Evolutionary conservation across 2,329 filamentous ascomycete species (phyloP).

Genomic region (Ilyonectria sp.): DNA sequence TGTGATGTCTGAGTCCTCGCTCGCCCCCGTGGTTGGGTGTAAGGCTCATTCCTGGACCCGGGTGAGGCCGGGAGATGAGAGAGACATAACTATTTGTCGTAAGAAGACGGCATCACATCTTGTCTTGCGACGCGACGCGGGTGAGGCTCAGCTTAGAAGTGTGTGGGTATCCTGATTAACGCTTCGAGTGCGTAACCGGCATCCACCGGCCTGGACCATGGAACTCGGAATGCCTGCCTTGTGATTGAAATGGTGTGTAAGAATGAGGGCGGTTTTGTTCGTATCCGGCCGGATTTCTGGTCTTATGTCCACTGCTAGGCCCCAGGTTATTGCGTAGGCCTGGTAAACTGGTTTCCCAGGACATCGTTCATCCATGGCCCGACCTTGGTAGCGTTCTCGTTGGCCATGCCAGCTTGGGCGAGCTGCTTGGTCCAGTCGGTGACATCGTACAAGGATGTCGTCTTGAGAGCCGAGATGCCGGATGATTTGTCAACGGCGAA

Average conservation of each 20-base stretch:
- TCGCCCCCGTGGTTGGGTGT: conserved; percentile 20
- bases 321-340: conserved; percentile 35
- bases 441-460: conserved; percentile 44
- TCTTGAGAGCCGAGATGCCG: conserved; percentile 34
- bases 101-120: conserved; percentile 34
- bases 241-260: conserved; percentile 41
- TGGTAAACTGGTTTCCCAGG: conserved; percentile 51
- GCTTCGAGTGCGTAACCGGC: conserved; percentile 28
- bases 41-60: conserved; percentile 32
- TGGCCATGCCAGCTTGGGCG: conserved; percentile 44
- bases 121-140: conserved; percentile 37
- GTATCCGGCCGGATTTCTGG: conserved; percentile 29
- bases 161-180: conserved; percentile 34
- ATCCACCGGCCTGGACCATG: conserved; percentile 24
- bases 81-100: conserved; percentile 13
- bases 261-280: conserved; percentile 28
- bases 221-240: conserved; percentile 32
- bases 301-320: conserved; percentile 7
- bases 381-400: conserved; percentile 40
- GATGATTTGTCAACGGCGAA: conserved; percentile 46
- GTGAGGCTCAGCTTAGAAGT: conserved; percentile 42
- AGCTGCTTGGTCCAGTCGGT: conserved; percentile 47
- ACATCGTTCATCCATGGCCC: conserved; percentile 52
- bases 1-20: conserved; percentile 41
- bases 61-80: conserved; percentile 14